A percentile compares a stretch with the other conserved stretches of the same genome.
These are phyloP conservation scores for Paramecium pentaurelia DNA, from an alignment of 73 alveolate genomes.

Conservation along the genomic window DNA sequence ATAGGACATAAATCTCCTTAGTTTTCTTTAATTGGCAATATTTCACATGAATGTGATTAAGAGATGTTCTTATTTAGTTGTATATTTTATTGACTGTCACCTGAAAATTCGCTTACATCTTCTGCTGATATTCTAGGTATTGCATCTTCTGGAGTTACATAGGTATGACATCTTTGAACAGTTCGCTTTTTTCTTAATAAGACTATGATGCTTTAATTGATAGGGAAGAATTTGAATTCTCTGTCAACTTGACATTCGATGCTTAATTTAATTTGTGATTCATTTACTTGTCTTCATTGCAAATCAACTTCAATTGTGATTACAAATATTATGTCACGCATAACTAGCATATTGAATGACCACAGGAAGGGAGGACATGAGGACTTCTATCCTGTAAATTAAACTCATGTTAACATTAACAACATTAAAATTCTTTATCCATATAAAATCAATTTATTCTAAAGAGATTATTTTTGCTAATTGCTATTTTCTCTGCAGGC, in stretches of 20 bases:
- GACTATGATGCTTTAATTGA: background rate
- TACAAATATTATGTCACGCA: background rate
- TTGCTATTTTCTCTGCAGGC: background rate
- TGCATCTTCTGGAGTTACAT: conserved; percentile 26
- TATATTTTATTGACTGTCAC: background rate
- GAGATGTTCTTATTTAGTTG: background rate
- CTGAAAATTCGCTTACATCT: conserved; percentile 34
- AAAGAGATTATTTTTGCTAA: conserved; percentile 23
- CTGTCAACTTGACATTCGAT: background rate
- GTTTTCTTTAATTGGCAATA: background rate
- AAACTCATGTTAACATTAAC: conserved; percentile 2
- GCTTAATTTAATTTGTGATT: background rate
- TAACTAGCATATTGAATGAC: background rate
- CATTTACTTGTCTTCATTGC: conserved; percentile 28
- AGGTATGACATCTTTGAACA: background rate
- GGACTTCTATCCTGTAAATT: background rate
- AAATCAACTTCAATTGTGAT: background rate
- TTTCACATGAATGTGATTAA: background rate
- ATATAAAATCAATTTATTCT: conserved; percentile 32
- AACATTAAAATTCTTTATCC: conserved; percentile 37
- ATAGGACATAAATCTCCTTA: background rate
- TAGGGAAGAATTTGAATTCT: background rate
- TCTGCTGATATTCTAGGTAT: background rate
- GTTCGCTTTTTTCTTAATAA: background rate
- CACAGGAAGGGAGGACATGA: conserved; percentile 25